Evolutionary conservation across 2,329 filamentous ascomycete genomes (phyloP).

Genomic region (Celoporthe dispersa): DNA sequence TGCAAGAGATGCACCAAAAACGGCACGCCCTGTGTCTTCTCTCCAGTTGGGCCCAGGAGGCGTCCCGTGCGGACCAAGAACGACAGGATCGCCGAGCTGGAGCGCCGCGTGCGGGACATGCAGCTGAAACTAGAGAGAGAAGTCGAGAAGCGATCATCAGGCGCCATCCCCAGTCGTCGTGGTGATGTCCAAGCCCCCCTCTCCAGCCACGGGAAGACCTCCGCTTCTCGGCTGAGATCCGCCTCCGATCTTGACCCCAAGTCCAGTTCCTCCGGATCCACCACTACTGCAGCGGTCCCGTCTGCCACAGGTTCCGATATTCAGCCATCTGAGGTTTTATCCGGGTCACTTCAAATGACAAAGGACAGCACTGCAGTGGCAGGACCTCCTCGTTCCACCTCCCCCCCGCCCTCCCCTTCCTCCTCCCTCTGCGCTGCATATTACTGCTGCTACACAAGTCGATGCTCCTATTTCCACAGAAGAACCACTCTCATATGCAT

Average conservation of each 20-base stretch:
- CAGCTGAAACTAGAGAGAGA: slow-evolving; percentile 27
- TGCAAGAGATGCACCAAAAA: slow-evolving; percentile 29
- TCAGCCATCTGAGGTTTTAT: background rate
- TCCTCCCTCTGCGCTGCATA: background rate
- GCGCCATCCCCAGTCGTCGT: background rate
- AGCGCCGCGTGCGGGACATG: slow-evolving; percentile 28
- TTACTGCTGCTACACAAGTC: background rate
- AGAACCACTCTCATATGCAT: background rate
- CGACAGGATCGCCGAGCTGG: slow-evolving; percentile 28
- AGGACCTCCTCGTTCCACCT: background rate
- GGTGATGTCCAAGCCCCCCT: background rate
- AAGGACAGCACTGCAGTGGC: background rate
- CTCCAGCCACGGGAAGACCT: slow-evolving; percentile 5
- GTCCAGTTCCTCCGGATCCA: background rate
- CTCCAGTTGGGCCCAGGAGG: slow-evolving; percentile 26
- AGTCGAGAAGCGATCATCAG: slow-evolving; percentile 15
- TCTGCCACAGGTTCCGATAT: background rate
- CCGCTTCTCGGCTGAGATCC: background rate
- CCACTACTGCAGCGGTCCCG: background rate
- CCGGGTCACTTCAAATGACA: background rate
- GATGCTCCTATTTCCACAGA: background rate
- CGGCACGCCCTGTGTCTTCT: slow-evolving; percentile 25
- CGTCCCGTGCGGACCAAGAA: slow-evolving; percentile 28
- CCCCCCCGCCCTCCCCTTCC: background rate
- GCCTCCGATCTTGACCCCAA: background rate